Evolutionary conservation across 805 yeast species (phyloP), one percentile per base, ranked within the genome.

Genomic region (Kodamaea lidongshanica): DNA sequence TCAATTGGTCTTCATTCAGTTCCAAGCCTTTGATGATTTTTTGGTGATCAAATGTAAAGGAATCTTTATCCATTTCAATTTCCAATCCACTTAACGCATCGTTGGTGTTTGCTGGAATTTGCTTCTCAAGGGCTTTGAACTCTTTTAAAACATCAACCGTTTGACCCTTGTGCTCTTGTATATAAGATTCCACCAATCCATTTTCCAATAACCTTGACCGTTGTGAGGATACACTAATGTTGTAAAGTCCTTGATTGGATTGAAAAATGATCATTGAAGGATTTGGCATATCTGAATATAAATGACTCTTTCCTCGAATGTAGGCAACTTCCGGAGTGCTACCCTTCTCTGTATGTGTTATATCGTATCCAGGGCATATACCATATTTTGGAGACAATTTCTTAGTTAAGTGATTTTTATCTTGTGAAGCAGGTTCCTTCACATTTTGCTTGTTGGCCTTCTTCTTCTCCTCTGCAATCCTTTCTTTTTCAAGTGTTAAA

Each of bases 201-300:
- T 44, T 54, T 12, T 42, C 37, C 19, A 52, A 26, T 10, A 57
- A 36, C 32, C 38, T 46, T 16, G 32, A 16, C 12, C 34, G 34
- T 3, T 28, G 12, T 6, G 41, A 38, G 8, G 38, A 33, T 4
- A 41, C 31, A 12, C 48, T 37, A 12, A 58, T 46, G 21, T 48
- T 46, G 34, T 55, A 61, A 2, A 56, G 46, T 6, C 67, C 68
- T 7, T 55, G 57, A 12, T 45, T 44, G 17, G 65, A 56, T 28
- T 39, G 41, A 28, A 50, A 51, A 11, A 50, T 36, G 12, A 51
- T 32, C 15, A 40, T 33, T 8, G 28, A 16, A 3, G 68, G 68
- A 7, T 54, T 44, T 4, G 65, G 64, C 1, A 65, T 45, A 23
- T 30, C 37, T 15, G 52, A 30, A 34, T 48, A 49, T 24, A 50